Evolutionary conservation across 331 rosid species (phyloP).

Genomic region (Saraca asoca): DNA sequence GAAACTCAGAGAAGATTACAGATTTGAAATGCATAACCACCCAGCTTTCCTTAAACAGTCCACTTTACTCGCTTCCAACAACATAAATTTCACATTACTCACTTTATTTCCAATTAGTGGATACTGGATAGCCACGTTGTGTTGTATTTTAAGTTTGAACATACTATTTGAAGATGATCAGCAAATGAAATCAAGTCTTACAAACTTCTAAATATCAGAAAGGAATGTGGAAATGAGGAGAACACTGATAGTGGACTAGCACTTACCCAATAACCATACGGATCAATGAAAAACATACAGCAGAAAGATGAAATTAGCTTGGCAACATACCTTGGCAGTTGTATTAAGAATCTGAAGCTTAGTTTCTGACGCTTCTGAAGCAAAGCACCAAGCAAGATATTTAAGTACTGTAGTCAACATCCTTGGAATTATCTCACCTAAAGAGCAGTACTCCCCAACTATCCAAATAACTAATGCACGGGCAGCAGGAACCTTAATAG

Average conservation of each 20-base stretch:
- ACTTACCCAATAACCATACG: constrained; percentile 18
- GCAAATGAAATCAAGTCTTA: not conserved
- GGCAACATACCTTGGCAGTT: constrained; percentile 63
- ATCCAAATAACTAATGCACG: constrained; percentile 94
- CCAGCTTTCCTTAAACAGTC: not conserved
- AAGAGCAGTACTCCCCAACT: constrained; percentile 83
- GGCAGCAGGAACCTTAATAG: constrained; percentile 78
- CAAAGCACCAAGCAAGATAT: constrained; percentile 80
- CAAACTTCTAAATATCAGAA: no score
- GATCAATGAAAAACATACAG: constrained; percentile 13
- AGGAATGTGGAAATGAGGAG: not conserved
- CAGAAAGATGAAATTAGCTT: not conserved
- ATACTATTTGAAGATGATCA: constrained; percentile 10
- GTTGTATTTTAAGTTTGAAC: constrained; percentile 28
- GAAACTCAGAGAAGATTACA: not conserved
- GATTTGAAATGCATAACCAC: not conserved
- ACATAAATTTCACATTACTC: not conserved
- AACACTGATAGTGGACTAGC: constrained; percentile 18
- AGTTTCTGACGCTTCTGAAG: constrained; percentile 81
- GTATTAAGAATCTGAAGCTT: constrained; percentile 94
- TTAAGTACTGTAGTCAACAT: constrained; percentile 73
- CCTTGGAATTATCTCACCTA: constrained; percentile 81
- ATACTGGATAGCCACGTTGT: constrained; percentile 3
- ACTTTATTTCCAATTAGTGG: not conserved
- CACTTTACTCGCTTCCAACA: not conserved